Evolutionary conservation across 139 green algal genomes (phyloP), one percentile per base, ranked within the genome.

Genomic region (Chara braunii): DNA sequence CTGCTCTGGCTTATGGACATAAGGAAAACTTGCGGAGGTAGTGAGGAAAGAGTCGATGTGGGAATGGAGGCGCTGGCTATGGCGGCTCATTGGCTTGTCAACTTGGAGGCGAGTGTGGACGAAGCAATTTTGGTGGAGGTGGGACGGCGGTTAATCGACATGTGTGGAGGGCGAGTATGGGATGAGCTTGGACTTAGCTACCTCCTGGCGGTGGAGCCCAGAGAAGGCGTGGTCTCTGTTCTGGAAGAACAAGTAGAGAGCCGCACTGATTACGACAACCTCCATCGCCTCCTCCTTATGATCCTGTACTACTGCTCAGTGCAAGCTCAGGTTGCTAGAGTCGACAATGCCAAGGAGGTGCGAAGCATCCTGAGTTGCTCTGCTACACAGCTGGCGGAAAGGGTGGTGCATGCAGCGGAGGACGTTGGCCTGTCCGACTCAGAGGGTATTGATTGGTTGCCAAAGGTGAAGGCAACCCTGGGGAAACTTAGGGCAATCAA

Each of bases 111-210:
- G 51, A 32, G 14, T n/a, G 45, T 30, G 45, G 18, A 28, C 31
- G 18, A 3, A 33, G 22, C 51, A 60, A 60, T 31, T 60, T 31
- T 31, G 51, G 42, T 24, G 51, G 51, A 12, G 42, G 32, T 12
- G 51, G 42, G 26, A n/a, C 26, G 51, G 18, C 40, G 14, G 18
- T 48, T 18, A n/a, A 18, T 18, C 40, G 40, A 18, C 40, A 18
- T 18, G 40, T 18, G 18, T n/a, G 40, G 18, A 18, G 40, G 18
- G 40, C 40, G 18, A 18, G 40, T 18, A 18, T 48, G 40, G 40
- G 40, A 48, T 18, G 40, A 48, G 40, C 37, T 67, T 22, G 36
- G 57, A n/a, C 57, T 67, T 24, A 45, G 34, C 5, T 67, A 67
- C 44, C 4, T 60, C 5, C 57, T 67, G 4, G 23, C 32, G 35